phyloP scores from a whole-genome alignment of 371 early-diverging fungal species.

The Mortierella sp. region DNA sequence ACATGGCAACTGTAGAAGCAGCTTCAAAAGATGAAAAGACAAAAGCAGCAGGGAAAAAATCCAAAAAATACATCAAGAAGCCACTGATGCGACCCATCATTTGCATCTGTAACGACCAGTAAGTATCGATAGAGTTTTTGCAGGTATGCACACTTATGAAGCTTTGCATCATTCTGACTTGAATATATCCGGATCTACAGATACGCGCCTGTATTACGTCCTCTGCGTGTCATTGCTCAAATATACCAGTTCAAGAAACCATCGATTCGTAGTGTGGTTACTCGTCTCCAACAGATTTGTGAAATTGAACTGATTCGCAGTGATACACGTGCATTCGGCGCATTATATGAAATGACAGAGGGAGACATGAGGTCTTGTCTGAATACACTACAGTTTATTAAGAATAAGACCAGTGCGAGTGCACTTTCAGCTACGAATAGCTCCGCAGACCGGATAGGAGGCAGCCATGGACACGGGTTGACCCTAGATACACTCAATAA shows the following conservation, averaged over 20 bases:
- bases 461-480: conserved; percentile 48
- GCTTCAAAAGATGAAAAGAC: conserved; percentile 20
- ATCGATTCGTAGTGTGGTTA: conserved; percentile 75
- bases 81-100: conserved; percentile 93
- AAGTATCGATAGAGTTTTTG: conserved; percentile 32
- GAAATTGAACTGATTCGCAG: conserved; percentile 78
- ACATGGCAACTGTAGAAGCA: conserved; percentile 59
- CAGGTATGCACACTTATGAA: neutral
- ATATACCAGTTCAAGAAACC: conserved; percentile 77
- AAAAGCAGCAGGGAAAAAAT: conserved; percentile 33
- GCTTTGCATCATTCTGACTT: neutral
- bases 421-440: neutral
- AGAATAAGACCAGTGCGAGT: conserved; percentile 27
- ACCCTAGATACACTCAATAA: conserved; percentile 69
- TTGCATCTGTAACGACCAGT: conserved; percentile 98
- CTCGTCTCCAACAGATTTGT: conserved; percentile 87
- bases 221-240: conserved; percentile 84
- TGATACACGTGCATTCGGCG: conserved; percentile 81
- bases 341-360: conserved; percentile 81
- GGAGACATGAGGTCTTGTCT: conserved; percentile 91
- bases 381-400: conserved; percentile 87
- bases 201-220: conserved; percentile 91
- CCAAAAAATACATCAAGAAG: conserved; percentile 56
- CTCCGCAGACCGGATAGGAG: conserved; percentile 13
- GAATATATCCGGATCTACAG: conserved; percentile 52